Base-by-base conservation (phyloP, 345 rosid species). In the Chamaenerion angustifolium region DNA sequence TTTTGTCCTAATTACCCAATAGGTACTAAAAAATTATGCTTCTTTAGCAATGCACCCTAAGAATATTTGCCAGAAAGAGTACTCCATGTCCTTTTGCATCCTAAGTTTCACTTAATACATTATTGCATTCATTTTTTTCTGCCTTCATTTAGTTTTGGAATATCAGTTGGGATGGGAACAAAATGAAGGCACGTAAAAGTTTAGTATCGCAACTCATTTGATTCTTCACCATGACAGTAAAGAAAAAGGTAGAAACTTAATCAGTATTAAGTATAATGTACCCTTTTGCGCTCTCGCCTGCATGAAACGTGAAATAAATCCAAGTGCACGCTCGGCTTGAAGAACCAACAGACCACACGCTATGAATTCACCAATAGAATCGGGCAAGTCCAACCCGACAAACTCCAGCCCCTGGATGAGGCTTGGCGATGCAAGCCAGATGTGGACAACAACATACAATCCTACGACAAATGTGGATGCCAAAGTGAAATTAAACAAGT, bases 311-410 rank as follows among this genome's bases (percentile, higher is more conserved):
- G 96, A 86, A 59, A 90, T 57, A 42, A 81, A 55, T 48, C 63
- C 55, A 63, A 79, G 67, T 12, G 78, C 76, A 67, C 94, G 68
- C 67, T 86, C 71, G 49, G 73, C 79, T 56, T 86, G 98, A 66
- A 90, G 96, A 64, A 81, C 83, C 54, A 90, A 70, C 50, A 83
- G 63, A 54, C 85, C 85, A 51, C 92, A 69, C 57, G 81, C 92
- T 64, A 90, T 72, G 42, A 90, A 68, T 65, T 90, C 94, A 57
- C 94, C 95, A 48, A 86, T 35, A 14, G 98, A 90, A 74, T 90
- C 98, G 14, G 95, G 98, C 51, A 90, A 65, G 64, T 90, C 98
- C 59, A 90, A 86, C 66, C 95, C 94, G 45, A 73, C 75, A 74
- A 90, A 85, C 71, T 86, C 98, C 37, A 90, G 79, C 61, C 98